Conservation (phyloP, 305 asterid genomes). For the Solanum aculeatissimum region DNA sequence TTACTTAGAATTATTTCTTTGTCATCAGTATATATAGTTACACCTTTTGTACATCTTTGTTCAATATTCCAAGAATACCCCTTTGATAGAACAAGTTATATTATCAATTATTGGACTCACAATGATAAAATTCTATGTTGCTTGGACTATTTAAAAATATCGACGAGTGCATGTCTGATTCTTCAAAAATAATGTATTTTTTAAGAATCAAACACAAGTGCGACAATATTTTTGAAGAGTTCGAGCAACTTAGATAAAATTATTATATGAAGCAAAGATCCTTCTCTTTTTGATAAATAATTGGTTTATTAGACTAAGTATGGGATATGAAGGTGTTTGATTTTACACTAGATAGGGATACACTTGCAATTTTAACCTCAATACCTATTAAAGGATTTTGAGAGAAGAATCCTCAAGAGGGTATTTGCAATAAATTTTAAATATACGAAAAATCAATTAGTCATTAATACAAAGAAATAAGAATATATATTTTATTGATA, state of each 20-base stretch:
- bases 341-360: neutral
- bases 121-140: neutral
- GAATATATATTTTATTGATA: too few species aligned
- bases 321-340: neutral
- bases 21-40: neutral
- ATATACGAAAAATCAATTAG: too few species aligned
- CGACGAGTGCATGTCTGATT: too few species aligned
- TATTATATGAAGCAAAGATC: too few species aligned
- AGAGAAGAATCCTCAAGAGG: neutral
- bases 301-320: neutral
- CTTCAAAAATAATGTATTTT: too few species aligned
- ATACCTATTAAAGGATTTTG: neutral
- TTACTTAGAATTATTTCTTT: neutral
- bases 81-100: neutral
- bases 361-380: neutral
- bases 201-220: too few species aligned
- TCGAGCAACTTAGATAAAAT: too few species aligned
- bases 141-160: too few species aligned
- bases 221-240: too few species aligned
- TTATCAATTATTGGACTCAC: neutral
- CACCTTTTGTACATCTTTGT: neutral
- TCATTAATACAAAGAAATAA: too few species aligned
- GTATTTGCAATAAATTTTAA: too few species aligned
- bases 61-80: neutral
- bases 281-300: neutral